These are phyloP conservation scores for Mucor racemosus DNA, from an alignment of 371 early-diverging fungal species.

Conservation along the genomic window DNA sequence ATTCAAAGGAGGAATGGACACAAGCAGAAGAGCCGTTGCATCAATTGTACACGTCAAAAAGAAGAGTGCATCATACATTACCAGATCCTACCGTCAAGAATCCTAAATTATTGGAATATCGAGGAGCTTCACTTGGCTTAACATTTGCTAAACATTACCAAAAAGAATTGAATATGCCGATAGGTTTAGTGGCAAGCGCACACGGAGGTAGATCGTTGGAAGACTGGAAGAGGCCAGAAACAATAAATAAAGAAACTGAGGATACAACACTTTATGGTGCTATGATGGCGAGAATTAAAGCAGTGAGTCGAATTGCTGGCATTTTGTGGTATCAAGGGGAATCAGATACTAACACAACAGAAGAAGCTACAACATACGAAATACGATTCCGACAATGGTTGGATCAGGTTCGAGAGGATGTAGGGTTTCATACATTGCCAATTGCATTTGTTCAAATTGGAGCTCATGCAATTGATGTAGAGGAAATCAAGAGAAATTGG, in stretches of 20 bases:
- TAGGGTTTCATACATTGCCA: slow-evolving; percentile 17
- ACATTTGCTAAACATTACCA: slow-evolving; percentile 36
- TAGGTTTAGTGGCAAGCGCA: slow-evolving; percentile 47
- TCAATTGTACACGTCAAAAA: slow-evolving; percentile 28
- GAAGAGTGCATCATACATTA: slow-evolving; percentile 36
- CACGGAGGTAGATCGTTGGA: slow-evolving; percentile 43
- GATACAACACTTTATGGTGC: slow-evolving; percentile 43
- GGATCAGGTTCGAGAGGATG: slow-evolving; percentile 16
- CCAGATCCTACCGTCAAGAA: slow-evolving; percentile 46
- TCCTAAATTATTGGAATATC: slow-evolving; percentile 22
- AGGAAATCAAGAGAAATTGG: slow-evolving; percentile 26
- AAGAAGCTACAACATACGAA: slow-evolving; percentile 13
- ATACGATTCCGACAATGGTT: slow-evolving; percentile 27
- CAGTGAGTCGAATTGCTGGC: slow-evolving; percentile 34
- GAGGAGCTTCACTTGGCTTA: slow-evolving; percentile 42
- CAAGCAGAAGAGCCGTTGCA: slow-evolving; percentile 40
- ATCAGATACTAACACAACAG: slow-evolving; percentile 29
- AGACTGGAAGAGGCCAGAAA: slow-evolving; percentile 33
- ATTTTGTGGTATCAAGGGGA: slow-evolving; percentile 56
- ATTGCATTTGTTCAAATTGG: slow-evolving; percentile 40
- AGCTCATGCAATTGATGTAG: slow-evolving; percentile 18
- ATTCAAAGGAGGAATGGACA: slow-evolving; percentile 43
- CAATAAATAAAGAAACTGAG: slow-evolving; percentile 6
- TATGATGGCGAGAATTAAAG: slow-evolving; percentile 32
- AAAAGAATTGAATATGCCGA: slow-evolving; percentile 26